These are phyloP conservation scores for Sicyos baderoa DNA, from an alignment of 306 rosid genomes.

Conservation along the genomic window DNA sequence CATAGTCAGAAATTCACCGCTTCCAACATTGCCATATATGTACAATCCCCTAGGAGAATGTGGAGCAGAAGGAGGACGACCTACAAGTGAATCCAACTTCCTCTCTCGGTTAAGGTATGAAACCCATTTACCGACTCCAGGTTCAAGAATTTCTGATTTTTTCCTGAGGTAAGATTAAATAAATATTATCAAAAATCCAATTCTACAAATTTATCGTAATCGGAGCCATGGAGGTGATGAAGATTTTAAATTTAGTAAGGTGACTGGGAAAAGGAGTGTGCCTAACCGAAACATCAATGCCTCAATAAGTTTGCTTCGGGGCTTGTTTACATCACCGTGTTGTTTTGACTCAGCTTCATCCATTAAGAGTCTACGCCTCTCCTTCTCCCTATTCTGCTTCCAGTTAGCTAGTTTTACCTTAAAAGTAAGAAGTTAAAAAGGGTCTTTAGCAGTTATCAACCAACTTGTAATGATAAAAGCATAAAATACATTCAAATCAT, in stretches of 20 bases:
- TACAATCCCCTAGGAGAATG: constrained; percentile 80
- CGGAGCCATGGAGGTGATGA: neutral
- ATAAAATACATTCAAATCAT: neutral
- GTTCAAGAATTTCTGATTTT: constrained; percentile 50
- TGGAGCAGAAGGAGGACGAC: constrained; percentile 77
- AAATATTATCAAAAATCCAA: neutral
- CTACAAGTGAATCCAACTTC: constrained; percentile 71
- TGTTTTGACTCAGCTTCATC: constrained; percentile 64
- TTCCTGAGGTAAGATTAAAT: constrained; percentile 36
- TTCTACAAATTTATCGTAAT: neutral
- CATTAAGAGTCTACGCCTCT: constrained; percentile 63
- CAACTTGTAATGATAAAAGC: neutral
- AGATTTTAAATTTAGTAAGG: neutral
- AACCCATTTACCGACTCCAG: constrained; percentile 96
- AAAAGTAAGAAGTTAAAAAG: constrained; percentile 6
- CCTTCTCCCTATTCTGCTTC: constrained; percentile 60
- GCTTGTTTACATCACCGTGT: constrained; percentile 37
- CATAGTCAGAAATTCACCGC: constrained; percentile 42
- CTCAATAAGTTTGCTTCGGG: constrained; percentile 35
- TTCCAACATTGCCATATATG: constrained; percentile 92
- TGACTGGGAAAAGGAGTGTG: neutral
- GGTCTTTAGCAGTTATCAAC: neutral
- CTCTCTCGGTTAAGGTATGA: constrained; percentile 86
- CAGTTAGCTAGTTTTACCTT: constrained; percentile 60
- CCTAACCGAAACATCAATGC: constrained; percentile 55